These are phyloP conservation scores for Salvia miltiorrhiza DNA, from an alignment of 257 asterid species.

Conservation along the genomic window DNA sequence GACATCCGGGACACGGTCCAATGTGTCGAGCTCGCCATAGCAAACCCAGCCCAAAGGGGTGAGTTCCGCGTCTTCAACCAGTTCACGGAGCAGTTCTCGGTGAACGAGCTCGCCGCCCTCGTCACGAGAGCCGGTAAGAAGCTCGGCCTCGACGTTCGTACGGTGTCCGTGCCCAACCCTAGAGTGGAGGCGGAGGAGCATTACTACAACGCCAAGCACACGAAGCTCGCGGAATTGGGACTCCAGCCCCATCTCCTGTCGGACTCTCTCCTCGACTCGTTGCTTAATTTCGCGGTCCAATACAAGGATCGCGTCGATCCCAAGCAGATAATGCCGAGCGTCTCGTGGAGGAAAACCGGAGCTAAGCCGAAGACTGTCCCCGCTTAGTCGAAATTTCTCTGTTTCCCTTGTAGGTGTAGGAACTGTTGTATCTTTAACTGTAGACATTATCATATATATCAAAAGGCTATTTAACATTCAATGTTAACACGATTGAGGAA, in stretches of 20 bases:
- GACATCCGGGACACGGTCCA: constrained; percentile 97
- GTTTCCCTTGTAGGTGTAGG: background rate
- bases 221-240: constrained; percentile 82
- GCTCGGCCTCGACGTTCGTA: constrained; percentile 76
- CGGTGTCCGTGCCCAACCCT: constrained; percentile 80
- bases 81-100: constrained; percentile 96
- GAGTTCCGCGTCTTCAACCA: constrained; percentile 92
- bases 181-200: constrained; percentile 98
- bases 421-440: background rate
- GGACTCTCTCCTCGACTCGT: constrained; percentile 91
- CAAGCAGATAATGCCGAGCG: constrained; percentile 91
- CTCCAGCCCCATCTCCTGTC: constrained; percentile 89
- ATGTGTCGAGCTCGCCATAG: constrained; percentile 89
- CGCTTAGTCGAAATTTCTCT: constrained; percentile 29
- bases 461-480: background rate
- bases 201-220: constrained; percentile 91
- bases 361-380: constrained; percentile 74
- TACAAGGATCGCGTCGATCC: constrained; percentile 79
- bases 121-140: constrained; percentile 84
- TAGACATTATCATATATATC: background rate
- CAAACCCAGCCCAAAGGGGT: constrained; percentile 89
- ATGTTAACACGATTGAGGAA: background rate
- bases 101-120: constrained; percentile 77
- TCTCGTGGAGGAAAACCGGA: constrained; percentile 86
- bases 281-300: constrained; percentile 68